phyloP scores from a whole-genome alignment of 2,329 filamentous ascomycete genomes.

The Aspergillus arachidicola region DNA sequence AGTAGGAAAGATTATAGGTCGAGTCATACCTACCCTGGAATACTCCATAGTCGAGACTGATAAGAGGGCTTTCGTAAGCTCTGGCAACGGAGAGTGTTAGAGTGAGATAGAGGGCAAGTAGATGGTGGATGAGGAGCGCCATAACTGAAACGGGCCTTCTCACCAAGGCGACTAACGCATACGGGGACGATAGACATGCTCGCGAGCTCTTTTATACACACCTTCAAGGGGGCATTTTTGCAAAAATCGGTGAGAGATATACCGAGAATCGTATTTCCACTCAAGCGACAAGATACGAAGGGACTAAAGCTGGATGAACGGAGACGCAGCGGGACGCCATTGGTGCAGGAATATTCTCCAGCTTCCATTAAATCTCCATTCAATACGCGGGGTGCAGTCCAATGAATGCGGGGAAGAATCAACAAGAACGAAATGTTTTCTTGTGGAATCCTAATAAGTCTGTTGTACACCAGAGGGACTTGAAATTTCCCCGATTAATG shows the following conservation, averaged over 20 bases:
- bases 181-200: neutral
- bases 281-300: neutral
- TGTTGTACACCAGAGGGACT: neutral
- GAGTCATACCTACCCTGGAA: conserved; percentile 57
- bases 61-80: conserved; percentile 37
- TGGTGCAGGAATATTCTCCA: conserved; percentile 30
- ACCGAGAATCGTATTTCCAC: conserved; percentile 13
- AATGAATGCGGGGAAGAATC: conserved; percentile 1
- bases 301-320: conserved; percentile 1
- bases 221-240: neutral
- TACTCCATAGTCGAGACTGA: conserved; percentile 52
- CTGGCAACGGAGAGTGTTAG: conserved; percentile 13
- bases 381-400: neutral
- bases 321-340: conserved; percentile 17
- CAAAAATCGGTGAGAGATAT: conserved; percentile 15
- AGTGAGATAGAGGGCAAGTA: conserved; percentile 4
- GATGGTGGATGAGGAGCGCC: conserved; percentile 10
- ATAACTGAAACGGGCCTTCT: conserved; percentile 8
- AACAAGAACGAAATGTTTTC: neutral
- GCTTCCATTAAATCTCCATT: neutral
- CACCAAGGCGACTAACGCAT: neutral
- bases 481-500: neutral
- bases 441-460: neutral
- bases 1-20: conserved; percentile 61
- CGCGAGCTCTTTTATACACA: neutral